Evolutionary conservation across 192 early-diverging fungal species (phyloP), one percentile per base, ranked within the genome.

Genomic region (Linnemannia schmuckeri): DNA sequence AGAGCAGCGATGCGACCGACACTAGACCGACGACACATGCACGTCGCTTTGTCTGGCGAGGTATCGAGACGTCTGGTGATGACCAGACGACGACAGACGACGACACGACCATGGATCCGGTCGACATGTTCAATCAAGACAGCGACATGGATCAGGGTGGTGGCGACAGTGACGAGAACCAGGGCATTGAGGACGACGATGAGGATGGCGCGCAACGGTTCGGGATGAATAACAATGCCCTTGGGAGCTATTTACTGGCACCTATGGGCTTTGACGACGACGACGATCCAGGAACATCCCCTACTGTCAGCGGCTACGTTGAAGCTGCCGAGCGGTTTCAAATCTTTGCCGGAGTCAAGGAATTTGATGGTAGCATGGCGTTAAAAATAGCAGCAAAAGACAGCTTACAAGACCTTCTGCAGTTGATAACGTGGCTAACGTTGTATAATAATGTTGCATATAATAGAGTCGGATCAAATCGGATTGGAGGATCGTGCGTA

Each of bases 211-310:
- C 22, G 22, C 66, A 57, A 17, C 30, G 57, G 3, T 41, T 73
- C 38, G 35, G 80, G 66, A 27, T 57, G n/a, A 81, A 72, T 20
- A 72, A 49, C 24, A 70, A 55, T 57, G 70, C 46, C 9, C 72
- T 81, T 55, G 85, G 76, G 8, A 87, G 76, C 33, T 87, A 87
- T 35, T 68, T 87, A 6, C 33, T 87, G 35, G 72, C 79, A 40
- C 85, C 85, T 0, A 87, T 87, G 85, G 85, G 80, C 1, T 87
- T 81, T 42, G 85, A 87, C 30, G 85, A 87, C 47, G 85, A 87
- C 17, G 85, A 81, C 15, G 44, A 38, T 40, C 24, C 37, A 18
- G 76, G 47, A 9, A 73, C 33, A 24, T 27, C 76, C 10, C n/a
- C 69, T 30, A 79, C 66, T 7, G 37, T 87, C n/a, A 80, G 81